These are phyloP conservation scores for Apiospora aurea DNA, from an alignment of 2,329 filamentous ascomycete species.

Conservation along the genomic window DNA sequence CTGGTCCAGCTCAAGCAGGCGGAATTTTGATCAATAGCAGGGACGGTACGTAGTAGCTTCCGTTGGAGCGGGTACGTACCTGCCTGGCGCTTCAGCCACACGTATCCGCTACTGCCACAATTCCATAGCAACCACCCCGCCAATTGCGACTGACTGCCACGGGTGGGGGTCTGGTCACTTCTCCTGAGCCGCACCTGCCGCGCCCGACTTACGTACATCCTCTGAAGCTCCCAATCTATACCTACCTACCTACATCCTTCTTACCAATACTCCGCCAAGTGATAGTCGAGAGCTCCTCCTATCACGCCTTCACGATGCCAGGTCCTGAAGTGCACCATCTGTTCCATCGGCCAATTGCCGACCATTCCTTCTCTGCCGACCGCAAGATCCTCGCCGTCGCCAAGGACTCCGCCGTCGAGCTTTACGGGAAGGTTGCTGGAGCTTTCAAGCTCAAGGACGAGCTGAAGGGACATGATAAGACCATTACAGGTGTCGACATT, in stretches of 20 bases:
- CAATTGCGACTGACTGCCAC: background rate
- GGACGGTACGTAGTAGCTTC: background rate
- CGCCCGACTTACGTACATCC: conserved; percentile 14
- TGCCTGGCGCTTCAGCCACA: conserved; percentile 3
- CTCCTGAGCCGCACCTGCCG: conserved; percentile 13
- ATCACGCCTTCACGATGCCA: conserved; percentile 75
- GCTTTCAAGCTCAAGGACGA: conserved; percentile 88
- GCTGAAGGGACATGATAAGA: conserved; percentile 96
- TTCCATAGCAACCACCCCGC: background rate
- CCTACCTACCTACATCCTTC: background rate
- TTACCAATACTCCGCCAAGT: conserved; percentile 39
- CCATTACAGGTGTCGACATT: conserved; percentile 94
- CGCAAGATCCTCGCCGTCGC: conserved; percentile 88
- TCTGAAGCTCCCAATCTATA: conserved; percentile 25
- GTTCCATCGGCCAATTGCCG: conserved; percentile 94
- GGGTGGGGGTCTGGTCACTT: background rate
- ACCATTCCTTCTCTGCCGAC: conserved; percentile 98
- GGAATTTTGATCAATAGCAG: conserved; percentile 1
- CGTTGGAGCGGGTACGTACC: background rate
- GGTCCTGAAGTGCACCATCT: conserved; percentile 93
- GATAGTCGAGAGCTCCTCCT: conserved; percentile 99
- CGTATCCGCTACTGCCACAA: background rate
- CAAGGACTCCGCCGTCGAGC: conserved; percentile 87
- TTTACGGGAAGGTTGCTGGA: conserved; percentile 77
- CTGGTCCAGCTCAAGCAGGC: conserved; percentile 10